phyloP scores from a whole-genome alignment of 345 rosid genomes.

The Zanthoxylum bungeanum region DNA sequence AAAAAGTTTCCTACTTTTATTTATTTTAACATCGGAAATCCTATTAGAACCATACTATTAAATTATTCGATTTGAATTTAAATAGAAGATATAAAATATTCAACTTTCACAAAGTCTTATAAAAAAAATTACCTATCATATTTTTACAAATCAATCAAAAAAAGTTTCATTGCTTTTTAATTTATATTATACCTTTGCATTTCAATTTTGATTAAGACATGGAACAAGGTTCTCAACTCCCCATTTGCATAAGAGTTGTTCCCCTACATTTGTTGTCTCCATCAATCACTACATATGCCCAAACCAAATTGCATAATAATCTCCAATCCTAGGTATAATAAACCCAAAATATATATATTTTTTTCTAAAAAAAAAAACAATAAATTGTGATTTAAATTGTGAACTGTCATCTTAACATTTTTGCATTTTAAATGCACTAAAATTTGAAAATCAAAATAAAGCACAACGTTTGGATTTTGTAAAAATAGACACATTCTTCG shows the following conservation, averaged over 20 bases:
- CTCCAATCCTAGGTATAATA: background rate
- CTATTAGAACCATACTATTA: no score
- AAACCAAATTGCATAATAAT: background rate
- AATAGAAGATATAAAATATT: no score
- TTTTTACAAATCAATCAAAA: background rate
- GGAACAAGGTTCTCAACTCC: slow-evolving; percentile 33
- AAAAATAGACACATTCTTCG: no score
- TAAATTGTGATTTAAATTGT: background rate
- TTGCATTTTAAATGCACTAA: background rate
- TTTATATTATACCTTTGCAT: background rate
- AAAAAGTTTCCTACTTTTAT: no score
- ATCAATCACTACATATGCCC: background rate
- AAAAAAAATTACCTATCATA: no score
- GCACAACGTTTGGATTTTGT: no score
- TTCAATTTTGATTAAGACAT: slow-evolving; percentile 15
- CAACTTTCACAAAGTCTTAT: no score
- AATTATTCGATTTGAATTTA: no score
- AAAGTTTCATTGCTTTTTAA: slow-evolving; percentile 1
- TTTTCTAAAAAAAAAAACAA: no score
- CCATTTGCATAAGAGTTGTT: slow-evolving; percentile 13
- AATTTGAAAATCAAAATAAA: no score
- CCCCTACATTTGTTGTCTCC: background rate
- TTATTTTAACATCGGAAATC: no score
- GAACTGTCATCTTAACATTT: background rate
- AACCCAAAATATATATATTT: background rate